These are phyloP conservation scores for Aegilops umbellulata DNA, from an alignment of 176 grass and related monocot species.

Conservation along the genomic window DNA sequence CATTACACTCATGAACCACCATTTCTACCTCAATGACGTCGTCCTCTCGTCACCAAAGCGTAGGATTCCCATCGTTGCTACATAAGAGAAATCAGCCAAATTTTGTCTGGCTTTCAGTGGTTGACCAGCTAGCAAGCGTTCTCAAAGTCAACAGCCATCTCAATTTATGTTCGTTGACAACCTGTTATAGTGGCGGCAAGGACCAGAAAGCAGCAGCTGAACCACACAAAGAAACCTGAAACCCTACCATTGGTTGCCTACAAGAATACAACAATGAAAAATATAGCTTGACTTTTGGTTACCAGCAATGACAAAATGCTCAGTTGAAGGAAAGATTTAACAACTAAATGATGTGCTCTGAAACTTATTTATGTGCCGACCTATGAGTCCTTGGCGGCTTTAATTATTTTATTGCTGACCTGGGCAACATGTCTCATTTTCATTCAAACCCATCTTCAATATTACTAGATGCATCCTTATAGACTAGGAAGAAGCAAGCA, in stretches of 20 bases:
- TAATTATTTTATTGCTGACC: neutral
- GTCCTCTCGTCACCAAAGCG: neutral
- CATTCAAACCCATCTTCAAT: neutral
- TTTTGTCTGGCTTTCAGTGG: neutral
- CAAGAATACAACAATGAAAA: neutral
- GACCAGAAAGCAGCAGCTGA: neutral
- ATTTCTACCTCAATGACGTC: neutral
- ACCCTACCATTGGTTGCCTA: neutral
- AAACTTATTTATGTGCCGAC: neutral
- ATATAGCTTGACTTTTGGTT: neutral
- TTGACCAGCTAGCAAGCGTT: neutral
- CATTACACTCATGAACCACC: neutral
- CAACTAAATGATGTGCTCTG: slow-evolving; percentile 1
- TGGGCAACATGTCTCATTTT: neutral
- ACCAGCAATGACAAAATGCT: neutral
- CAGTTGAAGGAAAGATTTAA: neutral
- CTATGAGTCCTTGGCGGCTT: neutral
- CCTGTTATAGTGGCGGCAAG: neutral
- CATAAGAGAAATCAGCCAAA: neutral
- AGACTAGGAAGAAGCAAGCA: neutral
- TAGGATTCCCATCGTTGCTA: neutral
- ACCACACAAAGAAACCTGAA: neutral
- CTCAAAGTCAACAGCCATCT: neutral
- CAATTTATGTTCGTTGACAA: neutral
- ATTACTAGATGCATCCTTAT: neutral